Conservation (phyloP, 2,329 filamentous ascomycete species). For the Falciphora oryzae region DNA sequence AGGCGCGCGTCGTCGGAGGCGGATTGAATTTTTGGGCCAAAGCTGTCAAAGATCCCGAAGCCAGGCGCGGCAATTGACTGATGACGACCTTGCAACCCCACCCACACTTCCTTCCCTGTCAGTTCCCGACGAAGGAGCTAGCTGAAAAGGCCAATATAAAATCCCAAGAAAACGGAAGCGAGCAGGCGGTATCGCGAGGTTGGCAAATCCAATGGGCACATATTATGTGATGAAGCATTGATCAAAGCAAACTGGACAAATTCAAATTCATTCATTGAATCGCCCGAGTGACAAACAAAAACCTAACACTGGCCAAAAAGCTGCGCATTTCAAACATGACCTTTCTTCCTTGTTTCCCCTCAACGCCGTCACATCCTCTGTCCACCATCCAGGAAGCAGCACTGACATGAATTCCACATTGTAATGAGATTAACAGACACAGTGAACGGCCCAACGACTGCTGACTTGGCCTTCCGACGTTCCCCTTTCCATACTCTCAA, state of each 20-base stretch:
- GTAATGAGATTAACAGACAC: background rate
- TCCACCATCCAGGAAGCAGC: too few relatives aligned
- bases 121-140: too few relatives aligned
- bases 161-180: too few relatives aligned
- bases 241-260: background rate
- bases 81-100: background rate
- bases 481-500: background rate
- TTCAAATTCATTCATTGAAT: too few relatives aligned
- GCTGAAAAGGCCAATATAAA: background rate
- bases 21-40: conserved; percentile 1
- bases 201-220: too few relatives aligned
- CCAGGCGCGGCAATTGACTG: background rate
- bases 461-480: background rate
- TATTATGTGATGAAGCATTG: too few relatives aligned
- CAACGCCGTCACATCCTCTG: too few relatives aligned
- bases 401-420: too few relatives aligned
- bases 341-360: too few relatives aligned
- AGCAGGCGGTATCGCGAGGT: too few relatives aligned
- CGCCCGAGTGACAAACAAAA: background rate
- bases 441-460: background rate
- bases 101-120: background rate
- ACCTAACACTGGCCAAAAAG: too few relatives aligned
- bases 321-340: too few relatives aligned
- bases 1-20: background rate
- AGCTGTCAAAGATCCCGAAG: background rate